These are phyloP conservation scores for Cercospora berteroae DNA, from an alignment of 2,329 filamentous ascomycete species.

Conservation along the genomic window DNA sequence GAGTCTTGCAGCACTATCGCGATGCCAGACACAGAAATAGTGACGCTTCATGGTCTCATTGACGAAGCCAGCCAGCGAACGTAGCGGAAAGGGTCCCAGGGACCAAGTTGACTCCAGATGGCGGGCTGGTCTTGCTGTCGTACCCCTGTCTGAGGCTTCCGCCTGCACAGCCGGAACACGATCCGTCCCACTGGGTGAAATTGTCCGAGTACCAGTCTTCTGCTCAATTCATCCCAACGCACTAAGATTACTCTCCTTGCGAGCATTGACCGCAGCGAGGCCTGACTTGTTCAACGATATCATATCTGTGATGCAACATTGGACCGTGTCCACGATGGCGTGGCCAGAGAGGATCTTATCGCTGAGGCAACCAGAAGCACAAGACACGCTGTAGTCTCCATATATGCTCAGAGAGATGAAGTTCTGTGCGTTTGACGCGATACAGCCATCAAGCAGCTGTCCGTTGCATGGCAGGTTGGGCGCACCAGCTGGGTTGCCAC, in stretches of 20 bases:
- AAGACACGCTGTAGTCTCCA: background rate
- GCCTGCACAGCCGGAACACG: background rate
- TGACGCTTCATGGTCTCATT: background rate
- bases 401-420: background rate
- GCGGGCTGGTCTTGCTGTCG: background rate
- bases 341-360: background rate
- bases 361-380: background rate
- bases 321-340: background rate
- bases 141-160: background rate
- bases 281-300: background rate
- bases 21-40: background rate
- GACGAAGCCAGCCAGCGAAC: background rate
- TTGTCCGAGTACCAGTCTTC: conserved; percentile 4
- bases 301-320: background rate
- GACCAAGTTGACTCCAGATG: background rate
- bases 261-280: background rate
- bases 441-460: background rate
- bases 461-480: background rate
- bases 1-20: background rate
- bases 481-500: background rate
- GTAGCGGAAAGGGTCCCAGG: background rate
- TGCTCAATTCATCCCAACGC: background rate
- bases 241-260: background rate
- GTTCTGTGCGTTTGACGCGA: background rate
- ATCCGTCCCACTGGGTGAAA: conserved; percentile 5